Conservation (phyloP, 2,329 filamentous ascomycete species). For the Colletotrichum tabaci region DNA sequence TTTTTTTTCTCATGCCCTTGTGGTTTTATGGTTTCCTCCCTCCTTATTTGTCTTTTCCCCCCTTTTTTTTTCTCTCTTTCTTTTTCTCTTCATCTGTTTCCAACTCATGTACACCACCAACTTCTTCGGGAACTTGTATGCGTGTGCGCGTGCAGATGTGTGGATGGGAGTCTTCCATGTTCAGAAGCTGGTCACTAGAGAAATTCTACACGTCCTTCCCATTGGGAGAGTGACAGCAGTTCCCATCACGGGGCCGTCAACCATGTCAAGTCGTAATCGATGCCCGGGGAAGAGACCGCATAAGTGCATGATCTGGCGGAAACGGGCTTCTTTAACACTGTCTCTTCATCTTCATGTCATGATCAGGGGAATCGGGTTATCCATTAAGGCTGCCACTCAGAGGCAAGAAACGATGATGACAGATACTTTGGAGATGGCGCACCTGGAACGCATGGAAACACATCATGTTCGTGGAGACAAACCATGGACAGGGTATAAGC, state of each 20-base stretch:
- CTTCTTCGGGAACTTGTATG: not conserved
- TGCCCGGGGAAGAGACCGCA: constrained; percentile 2
- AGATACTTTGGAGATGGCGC: constrained; percentile 11
- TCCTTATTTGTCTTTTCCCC: too few species aligned
- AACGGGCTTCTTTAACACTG: not conserved
- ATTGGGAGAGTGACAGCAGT: constrained; percentile 9
- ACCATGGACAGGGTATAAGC: not conserved
- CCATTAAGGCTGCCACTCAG: not conserved
- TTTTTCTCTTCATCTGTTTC: not conserved
- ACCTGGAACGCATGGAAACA: constrained; percentile 17
- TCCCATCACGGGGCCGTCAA: constrained; percentile 13
- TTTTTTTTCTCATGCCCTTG: not conserved
- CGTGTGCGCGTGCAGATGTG: too few species aligned
- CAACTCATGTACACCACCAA: constrained; percentile 16
- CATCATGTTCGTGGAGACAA: constrained; percentile 16
- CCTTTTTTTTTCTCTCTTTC: not conserved
- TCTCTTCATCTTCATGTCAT: not conserved
- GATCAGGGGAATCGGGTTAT: not conserved
- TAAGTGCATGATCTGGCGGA: constrained; percentile 33
- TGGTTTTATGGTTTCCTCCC: constrained; percentile 8
- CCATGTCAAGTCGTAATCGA: not conserved
- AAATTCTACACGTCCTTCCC: constrained; percentile 9
- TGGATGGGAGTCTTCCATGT: not conserved
- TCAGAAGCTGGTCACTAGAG: not conserved
- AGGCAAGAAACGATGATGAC: constrained; percentile 20